phyloP scores from a whole-genome alignment of 2,329 filamentous ascomycete species.

The Cercospora sesami region DNA sequence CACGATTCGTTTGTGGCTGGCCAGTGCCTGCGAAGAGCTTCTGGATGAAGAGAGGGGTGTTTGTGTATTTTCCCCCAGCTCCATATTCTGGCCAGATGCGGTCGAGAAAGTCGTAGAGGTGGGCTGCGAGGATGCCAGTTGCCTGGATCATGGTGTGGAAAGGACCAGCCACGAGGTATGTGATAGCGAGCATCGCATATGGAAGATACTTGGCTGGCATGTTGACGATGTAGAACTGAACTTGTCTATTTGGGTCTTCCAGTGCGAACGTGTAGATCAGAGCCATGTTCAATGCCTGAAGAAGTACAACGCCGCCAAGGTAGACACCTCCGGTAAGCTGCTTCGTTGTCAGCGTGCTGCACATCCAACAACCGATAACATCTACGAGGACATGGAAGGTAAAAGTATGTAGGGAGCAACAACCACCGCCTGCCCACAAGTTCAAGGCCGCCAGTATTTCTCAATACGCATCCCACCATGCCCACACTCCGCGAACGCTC shows the following conservation, averaged over 20 bases:
- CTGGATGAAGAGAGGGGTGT: conserved; percentile 71
- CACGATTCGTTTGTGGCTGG: conserved; percentile 49
- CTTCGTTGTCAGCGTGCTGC: conserved; percentile 29
- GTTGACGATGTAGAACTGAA: conserved; percentile 77
- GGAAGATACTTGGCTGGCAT: conserved; percentile 82
- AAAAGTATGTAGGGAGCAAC: conserved; percentile 63
- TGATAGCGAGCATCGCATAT: conserved; percentile 73
- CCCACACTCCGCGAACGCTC: conserved; percentile 51
- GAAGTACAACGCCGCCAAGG: conserved; percentile 55
- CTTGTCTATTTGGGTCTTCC: conserved; percentile 75
- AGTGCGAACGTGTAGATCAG: conserved; percentile 82
- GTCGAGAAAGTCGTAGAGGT: conserved; percentile 86
- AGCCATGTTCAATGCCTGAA: conserved; percentile 68
- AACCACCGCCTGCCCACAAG: conserved; percentile 56
- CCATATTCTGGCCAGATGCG: conserved; percentile 87
- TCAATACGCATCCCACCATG: conserved; percentile 55
- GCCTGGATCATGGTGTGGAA: conserved; percentile 61
- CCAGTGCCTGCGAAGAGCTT: conserved; percentile 59
- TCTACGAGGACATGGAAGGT: conserved; percentile 5
- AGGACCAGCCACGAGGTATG: conserved; percentile 67
- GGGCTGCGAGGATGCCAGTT: conserved; percentile 81
- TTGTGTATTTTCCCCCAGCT: conserved; percentile 73
- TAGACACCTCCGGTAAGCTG: conserved; percentile 46
- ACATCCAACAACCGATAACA: not conserved
- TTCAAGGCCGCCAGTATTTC: conserved; percentile 57